Evolutionary conservation across 345 rosid species (phyloP), one percentile per base, ranked within the genome.

Genomic region (Euphorbia pulcherrima): DNA sequence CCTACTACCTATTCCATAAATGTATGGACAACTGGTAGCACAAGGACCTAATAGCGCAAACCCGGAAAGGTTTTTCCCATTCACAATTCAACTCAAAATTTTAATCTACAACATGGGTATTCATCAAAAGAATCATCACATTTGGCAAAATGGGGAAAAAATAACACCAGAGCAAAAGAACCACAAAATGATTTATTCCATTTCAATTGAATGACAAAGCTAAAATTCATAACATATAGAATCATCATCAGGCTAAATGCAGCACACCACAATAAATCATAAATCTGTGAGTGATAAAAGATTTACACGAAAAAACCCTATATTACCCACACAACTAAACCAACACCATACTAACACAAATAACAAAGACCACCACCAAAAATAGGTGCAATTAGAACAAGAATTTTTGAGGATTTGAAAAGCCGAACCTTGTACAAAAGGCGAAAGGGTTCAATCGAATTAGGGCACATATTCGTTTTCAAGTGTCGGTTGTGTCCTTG

Each of bases 401-500:
- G 78, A 83, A 78, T 84, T 76, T 77, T 67, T 76, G 72, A 41
- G 35, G 65, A 81, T 79, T 50, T 61, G 68, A 63, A 37, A 44
- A 18, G 67, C 30, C 24, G 41, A 44, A 51, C 60, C 79, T 79
- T 81, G 83, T 73, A 73, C 59, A 55, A 47, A 53, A 39, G 48
- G 33, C 1, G 2, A 2, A 52, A 41, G 70, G 24, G 54, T n/a
- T n/a, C n/a, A n/a, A n/a, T n/a, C n/a, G n/a, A n/a, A n/a, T 74
- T 75, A 88, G 20, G 94, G 82, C 57, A 87, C 95, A 61, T 94
- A 94, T 84, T 94, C 99, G 8, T 55, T 84, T 80, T 94, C 97
- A 18, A 94, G 93, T 35, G 76, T 79, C 0, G 99, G 99, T 68
- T 85, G 99, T 21, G 99, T 94, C 39, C 99, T 81, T 4, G 96